Conservation (phyloP, 148 eudicot species). For the Oxyria digyna region DNA sequence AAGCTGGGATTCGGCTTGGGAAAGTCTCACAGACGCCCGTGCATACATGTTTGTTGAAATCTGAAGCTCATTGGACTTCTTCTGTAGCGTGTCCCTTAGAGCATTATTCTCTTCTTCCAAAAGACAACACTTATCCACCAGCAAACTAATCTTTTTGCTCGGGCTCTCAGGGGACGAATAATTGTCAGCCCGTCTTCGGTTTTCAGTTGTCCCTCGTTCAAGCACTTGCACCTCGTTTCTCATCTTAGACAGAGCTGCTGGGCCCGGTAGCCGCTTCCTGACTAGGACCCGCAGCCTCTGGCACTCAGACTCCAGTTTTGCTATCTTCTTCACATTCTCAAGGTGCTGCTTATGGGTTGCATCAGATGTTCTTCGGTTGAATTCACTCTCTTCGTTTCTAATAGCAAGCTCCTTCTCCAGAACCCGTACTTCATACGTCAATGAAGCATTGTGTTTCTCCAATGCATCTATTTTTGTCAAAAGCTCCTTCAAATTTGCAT, state of each 20-base stretch:
- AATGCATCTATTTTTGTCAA: slow-evolving; percentile 31
- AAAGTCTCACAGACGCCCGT: slow-evolving; percentile 28
- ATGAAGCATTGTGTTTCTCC: slow-evolving; percentile 68
- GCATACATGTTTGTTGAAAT: slow-evolving; percentile 24
- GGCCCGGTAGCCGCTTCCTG: slow-evolving; percentile 77
- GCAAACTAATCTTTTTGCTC: slow-evolving; percentile 28
- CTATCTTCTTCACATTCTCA: slow-evolving; percentile 71
- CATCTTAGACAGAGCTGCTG: slow-evolving; percentile 79
- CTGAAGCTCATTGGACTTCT: slow-evolving; percentile 41
- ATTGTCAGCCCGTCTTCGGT: slow-evolving; percentile 9
- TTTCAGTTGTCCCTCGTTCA: slow-evolving; percentile 34
- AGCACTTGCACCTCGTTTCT: slow-evolving; percentile 62
- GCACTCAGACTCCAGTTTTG: slow-evolving; percentile 73
- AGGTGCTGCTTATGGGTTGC: slow-evolving; percentile 59
- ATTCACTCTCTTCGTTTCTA: slow-evolving; percentile 78
- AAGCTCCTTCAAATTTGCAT: slow-evolving; percentile 38
- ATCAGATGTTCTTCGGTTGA: slow-evolving; percentile 56
- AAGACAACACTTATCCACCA: slow-evolving; percentile 38
- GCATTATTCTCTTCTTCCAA: slow-evolving; percentile 69
- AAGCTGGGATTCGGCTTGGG: slow-evolving; percentile 36
- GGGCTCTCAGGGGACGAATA: slow-evolving; percentile 25
- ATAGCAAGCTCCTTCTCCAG: slow-evolving; percentile 86
- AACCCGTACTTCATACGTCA: slow-evolving; percentile 67
- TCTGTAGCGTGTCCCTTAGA: slow-evolving; percentile 44
- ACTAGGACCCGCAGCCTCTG: slow-evolving; percentile 76